Base-by-base conservation (phyloP, 257 asterid genomes). In the Apocynum venetum region DNA sequence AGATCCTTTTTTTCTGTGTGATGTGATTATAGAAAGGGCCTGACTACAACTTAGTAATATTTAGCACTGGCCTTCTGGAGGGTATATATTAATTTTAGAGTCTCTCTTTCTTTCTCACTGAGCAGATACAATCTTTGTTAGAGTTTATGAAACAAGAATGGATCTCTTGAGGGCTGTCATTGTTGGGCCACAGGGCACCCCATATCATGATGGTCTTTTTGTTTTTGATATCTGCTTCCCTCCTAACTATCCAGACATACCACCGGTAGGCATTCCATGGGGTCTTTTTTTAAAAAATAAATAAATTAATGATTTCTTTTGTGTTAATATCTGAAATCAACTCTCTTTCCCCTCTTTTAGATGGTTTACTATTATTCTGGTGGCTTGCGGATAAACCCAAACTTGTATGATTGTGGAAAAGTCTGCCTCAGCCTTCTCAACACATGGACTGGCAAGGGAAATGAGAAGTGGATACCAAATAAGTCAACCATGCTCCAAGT, bases 381-480 rank as follows among this genome's bases (percentile, higher is more conserved):
- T 79, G 87, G 87, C 17, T 74, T 81, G 65, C 75, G 82, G 19
- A 68, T 84, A 67, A 84, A 84, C 55, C 87, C 87, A 3, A 84
- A 84, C 68, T 71, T 84, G 80, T 84, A 81, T 43, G 46, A 43
- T 8, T 40, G 52, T 73, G 87, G 87, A 52, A 81, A 81, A 72
- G 85, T 84, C 43, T 84, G 87, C 77, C 83, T 84, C 46, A 84
- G 85, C 76, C 84, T 84, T 73, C 85, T 84, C 10, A 79, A 79
- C 72, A 84, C 87, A 4, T 84, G 87, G 87, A 35, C 14, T 60
- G 85, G 87, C 35, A 19, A 19, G 13, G 56, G 31, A 11, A 38
- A 53, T 55, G 87, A 84, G 71, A 81, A 67, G 57, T 84, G 87
- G 87, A 61, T 66, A 12, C 87, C 85, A 19, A 44, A 64, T 40